Evolutionary conservation across 179 eudicot genomes (phyloP).

Genomic region (Beta macrorhiza): DNA sequence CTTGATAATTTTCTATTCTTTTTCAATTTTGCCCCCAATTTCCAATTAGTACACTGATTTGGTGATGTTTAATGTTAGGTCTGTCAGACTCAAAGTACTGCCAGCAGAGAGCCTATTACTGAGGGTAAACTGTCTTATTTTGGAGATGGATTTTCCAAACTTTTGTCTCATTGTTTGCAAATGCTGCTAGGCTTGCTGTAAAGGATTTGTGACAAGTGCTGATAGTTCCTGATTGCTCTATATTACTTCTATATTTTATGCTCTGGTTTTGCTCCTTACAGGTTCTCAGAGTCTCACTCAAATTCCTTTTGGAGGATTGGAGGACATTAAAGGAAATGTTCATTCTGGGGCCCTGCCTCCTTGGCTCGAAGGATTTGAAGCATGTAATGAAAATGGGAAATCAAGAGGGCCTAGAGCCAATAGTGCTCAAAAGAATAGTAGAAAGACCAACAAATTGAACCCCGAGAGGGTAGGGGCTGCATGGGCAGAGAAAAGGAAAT

Average conservation of each 20-base stretch:
- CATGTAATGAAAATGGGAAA: constrained; percentile 21
- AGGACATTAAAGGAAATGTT: constrained; percentile 55
- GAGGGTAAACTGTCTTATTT: constrained; percentile 35
- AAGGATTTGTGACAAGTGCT: constrained; percentile 5
- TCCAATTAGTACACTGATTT: background rate
- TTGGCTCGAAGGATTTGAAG: constrained; percentile 65
- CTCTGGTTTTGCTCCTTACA: constrained; percentile 27
- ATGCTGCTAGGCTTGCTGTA: background rate
- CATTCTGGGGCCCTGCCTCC: constrained; percentile 93
- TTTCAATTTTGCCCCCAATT: background rate
- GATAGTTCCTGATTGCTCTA: background rate
- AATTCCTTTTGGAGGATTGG: constrained; percentile 38
- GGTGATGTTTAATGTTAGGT: constrained; percentile 36
- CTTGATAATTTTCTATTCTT: background rate
- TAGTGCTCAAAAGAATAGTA: constrained; percentile 35
- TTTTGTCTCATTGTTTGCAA: background rate
- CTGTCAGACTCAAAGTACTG: constrained; percentile 28
- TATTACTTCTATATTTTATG: constrained; percentile 1
- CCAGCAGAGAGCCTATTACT: constrained; percentile 34
- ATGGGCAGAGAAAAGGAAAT: constrained; percentile 92
- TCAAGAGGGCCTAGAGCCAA: constrained; percentile 21
- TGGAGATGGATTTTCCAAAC: background rate
- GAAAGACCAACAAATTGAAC: constrained; percentile 59
- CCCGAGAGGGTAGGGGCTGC: constrained; percentile 98
- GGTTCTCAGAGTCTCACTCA: constrained; percentile 57